These are phyloP conservation scores for Tuber umbilicatum DNA, from an alignment of 495 filamentous ascomycete species.

Conservation along the genomic window DNA sequence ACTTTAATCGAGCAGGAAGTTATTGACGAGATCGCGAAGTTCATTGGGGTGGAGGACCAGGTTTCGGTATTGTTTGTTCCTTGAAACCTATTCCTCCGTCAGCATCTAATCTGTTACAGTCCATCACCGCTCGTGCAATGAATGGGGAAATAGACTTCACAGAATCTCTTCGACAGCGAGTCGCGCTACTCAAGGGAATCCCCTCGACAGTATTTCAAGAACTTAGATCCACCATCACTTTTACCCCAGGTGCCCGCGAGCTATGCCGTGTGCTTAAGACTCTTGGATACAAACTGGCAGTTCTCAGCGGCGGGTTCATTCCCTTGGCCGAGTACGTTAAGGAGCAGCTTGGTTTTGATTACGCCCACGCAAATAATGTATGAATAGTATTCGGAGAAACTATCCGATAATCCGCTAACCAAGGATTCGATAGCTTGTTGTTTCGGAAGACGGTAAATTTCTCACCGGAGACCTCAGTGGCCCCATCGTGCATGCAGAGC, in stretches of 20 bases:
- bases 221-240: constrained; percentile 63
- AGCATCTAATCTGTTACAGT: constrained; percentile 35
- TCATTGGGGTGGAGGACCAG: constrained; percentile 46
- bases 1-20: constrained; percentile 95
- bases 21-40: constrained; percentile 80
- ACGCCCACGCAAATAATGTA: constrained; percentile 78
- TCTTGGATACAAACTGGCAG: constrained; percentile 75
- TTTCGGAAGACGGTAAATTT: constrained; percentile 55
- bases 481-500: constrained; percentile 72
- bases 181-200: constrained; percentile 71
- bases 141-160: constrained; percentile 94
- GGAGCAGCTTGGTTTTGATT: constrained; percentile 69
- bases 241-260: constrained; percentile 72
- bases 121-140: constrained; percentile 90
- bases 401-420: constrained; percentile 2
- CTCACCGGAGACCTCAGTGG: constrained; percentile 75
- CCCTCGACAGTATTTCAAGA: constrained; percentile 72
- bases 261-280: constrained; percentile 64
- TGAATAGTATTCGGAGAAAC: constrained; percentile 17
- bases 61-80: constrained; percentile 50
- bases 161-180: constrained; percentile 67
- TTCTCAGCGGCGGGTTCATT: constrained; percentile 85
- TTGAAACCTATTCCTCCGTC: not conserved
- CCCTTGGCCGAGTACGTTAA: constrained; percentile 83
- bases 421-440: constrained; percentile 52